Evolutionary conservation across 768 basidiomycete genomes (phyloP), one percentile per base, ranked within the genome.

Genomic region (Russula earlei): DNA sequence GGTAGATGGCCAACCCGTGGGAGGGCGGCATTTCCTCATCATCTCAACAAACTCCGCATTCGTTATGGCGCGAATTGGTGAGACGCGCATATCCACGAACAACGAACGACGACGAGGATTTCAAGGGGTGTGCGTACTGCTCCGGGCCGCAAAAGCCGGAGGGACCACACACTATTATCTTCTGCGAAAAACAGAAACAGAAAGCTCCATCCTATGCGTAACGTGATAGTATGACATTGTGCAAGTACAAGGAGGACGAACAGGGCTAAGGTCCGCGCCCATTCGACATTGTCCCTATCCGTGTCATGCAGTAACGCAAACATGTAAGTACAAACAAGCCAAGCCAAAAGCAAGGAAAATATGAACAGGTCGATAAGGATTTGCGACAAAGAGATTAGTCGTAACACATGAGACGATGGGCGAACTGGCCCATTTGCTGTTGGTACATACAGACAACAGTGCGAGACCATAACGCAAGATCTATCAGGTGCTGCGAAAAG

Each of bases 251-350:
- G 69, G 68, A 38, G 67, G 75, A 72, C 74, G 74, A 76, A 72
- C 70, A 72, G 70, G 65, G 52, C 74, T 72, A 71, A 70, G 67
- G 71, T 75, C 76, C 75, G 70, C 69, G 78, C 79, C 77, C 78
- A 73, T 77, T 76, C 75, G 57, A 58, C 57, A 76, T 72, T 72
- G 74, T 78, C 74, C 77, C 71, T 66, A 68, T 71, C 66, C 71
- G 68, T 62, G 63, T 69, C 61, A 67, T 56, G 65, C 64, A 62
- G 56, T 56, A 66, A 62, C 55, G 64, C 54, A 59, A 67, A 31
- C 60, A 53, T 60, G 55, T 58, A 50, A 61, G 55, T 64, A 66
- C 68, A 66, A 55, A 49, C 46, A 55, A 41, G 53, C 36, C 37
- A 52, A 45, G 19, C 56, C 49, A 52, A 31, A 55, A 56, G 14